phyloP scores from a whole-genome alignment of 2,329 filamentous ascomycete species.

The Diaporthe destruens region DNA sequence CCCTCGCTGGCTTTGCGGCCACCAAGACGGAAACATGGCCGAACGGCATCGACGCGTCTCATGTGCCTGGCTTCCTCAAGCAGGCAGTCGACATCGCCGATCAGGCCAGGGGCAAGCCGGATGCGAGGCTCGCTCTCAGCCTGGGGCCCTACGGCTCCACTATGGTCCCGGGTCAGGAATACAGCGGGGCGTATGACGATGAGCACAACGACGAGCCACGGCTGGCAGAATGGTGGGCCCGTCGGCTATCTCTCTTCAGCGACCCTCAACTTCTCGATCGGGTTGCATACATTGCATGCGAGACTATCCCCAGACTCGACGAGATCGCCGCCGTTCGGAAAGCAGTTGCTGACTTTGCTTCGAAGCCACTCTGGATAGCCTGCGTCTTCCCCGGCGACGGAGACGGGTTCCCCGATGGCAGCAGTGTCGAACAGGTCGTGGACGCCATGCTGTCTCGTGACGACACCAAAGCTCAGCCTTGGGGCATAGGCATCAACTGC shows the following conservation, averaged over 20 bases:
- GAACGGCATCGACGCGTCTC: slow-evolving; percentile 55
- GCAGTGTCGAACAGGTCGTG: slow-evolving; percentile 56
- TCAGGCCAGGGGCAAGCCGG: slow-evolving; percentile 47
- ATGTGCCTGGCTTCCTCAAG: slow-evolving; percentile 58
- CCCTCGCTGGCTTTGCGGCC: slow-evolving; percentile 65
- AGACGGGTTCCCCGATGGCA: slow-evolving; percentile 69
- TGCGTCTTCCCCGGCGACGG: slow-evolving; percentile 71
- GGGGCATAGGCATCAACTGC: slow-evolving; percentile 77
- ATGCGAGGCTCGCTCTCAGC: slow-evolving; percentile 65
- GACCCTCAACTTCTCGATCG: slow-evolving; percentile 54
- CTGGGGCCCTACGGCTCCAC: slow-evolving; percentile 76
- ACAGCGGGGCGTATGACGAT: slow-evolving; percentile 70
- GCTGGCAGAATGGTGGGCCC: slow-evolving; percentile 68
- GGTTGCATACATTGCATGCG: slow-evolving; percentile 70
- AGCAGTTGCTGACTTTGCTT: slow-evolving; percentile 50
- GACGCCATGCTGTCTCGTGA: slow-evolving; percentile 52
- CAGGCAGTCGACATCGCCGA: slow-evolving; percentile 59
- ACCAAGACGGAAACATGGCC: slow-evolving; percentile 60
- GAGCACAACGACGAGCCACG: slow-evolving; percentile 57
- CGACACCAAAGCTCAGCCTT: slow-evolving; percentile 56
- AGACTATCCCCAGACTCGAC: slow-evolving; percentile 74
- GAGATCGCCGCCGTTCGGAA: slow-evolving; percentile 71
- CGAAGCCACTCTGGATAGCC: slow-evolving; percentile 67
- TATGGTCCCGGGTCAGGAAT: slow-evolving; percentile 76
- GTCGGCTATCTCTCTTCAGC: slow-evolving; percentile 65